Base-by-base conservation (phyloP, 164 flowering plant species). In the Cinnamomum chago region DNA sequence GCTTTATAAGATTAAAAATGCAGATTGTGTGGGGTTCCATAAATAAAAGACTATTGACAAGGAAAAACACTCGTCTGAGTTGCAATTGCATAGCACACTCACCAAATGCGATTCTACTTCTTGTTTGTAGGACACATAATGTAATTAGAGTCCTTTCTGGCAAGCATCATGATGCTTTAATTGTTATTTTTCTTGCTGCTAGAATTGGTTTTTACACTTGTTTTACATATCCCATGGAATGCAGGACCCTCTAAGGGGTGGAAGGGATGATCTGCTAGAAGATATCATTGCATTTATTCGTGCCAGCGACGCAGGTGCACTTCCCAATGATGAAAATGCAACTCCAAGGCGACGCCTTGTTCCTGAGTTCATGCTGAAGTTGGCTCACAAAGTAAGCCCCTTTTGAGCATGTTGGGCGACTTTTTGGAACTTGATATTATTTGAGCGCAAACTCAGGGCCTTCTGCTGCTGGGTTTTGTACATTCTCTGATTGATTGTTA, bases 181-280 rank as follows among this genome's bases (percentile, higher is more conserved):
- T 30, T 30, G 35, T 30, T 3, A 30, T 30, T 25, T 22, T 22
- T 64, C 67, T 64, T 64, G 47, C 22, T 25, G 5, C 18, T 67
- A 20, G 33, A 67, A 67, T 28, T 67, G 7, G 20, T 15, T 67
- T 28, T 30, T 14, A 28, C n/a, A 30, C 69, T 67, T 67, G 40
- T 14, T 14, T 28, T 28, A 28, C 28, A 35, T 17, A 12, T 65
- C 11, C 47, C 28, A 28, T 65, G 27, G 15, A 25, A 27, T 81
- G 80, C 83, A 93, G 99, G 99, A 95, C 85, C 99, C 99, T 60
- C 70, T 95, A 78, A 87, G 99, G 82, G 98, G 99, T 67, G 99
- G 98, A 23, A 82, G 70, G 65, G 98, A 95, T 76, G 86, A 88
- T 50, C 67, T 95, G 82, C 87, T 92, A 55, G 90, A 90, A 23